Conservation (phyloP, 768 basidiomycete genomes). For the Hemileccinum rubropunctum region DNA sequence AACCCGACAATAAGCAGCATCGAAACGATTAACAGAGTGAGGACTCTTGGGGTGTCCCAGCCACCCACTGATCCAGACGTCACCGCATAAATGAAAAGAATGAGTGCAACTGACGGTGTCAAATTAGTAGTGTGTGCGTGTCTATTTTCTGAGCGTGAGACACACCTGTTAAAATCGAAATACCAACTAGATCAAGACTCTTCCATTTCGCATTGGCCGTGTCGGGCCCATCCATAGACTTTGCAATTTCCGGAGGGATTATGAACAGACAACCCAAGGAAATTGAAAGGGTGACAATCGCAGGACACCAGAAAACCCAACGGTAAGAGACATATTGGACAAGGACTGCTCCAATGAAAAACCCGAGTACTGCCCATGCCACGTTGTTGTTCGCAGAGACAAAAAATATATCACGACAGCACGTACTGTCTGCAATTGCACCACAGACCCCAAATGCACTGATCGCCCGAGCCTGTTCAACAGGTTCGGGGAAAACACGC, state of each 20-base stretch:
- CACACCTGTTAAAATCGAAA: slow-evolving; percentile 38
- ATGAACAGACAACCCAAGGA: slow-evolving; percentile 31
- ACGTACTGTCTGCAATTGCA: slow-evolving; percentile 42
- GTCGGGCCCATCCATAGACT: slow-evolving; percentile 3
- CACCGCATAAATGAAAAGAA: slow-evolving; percentile 42
- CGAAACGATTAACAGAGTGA: slow-evolving; percentile 46
- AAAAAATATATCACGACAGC: not conserved
- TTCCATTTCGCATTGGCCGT: slow-evolving; percentile 21
- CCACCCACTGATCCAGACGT: slow-evolving; percentile 47
- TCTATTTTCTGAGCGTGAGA: not conserved
- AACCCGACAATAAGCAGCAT: slow-evolving; percentile 40
- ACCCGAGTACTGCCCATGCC: slow-evolving; percentile 35
- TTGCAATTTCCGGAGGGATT: slow-evolving; percentile 28
- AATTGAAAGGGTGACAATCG: slow-evolving; percentile 37
- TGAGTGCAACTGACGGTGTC: slow-evolving; percentile 28
- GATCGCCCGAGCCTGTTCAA: slow-evolving; percentile 47
- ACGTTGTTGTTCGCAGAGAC: not conserved
- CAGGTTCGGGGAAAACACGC: slow-evolving; percentile 46
- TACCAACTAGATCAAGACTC: slow-evolving; percentile 38
- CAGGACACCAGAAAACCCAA: slow-evolving; percentile 51
- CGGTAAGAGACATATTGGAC: slow-evolving; percentile 40
- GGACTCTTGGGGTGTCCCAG: slow-evolving; percentile 46
- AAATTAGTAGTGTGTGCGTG: not conserved
- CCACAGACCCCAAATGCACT: slow-evolving; percentile 45
- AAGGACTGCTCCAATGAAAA: slow-evolving; percentile 44